Percentiles rank a stretch among this genome's conserved stretches.
Conservation (phyloP, 1,139 yeast genomes). For the Hansenula lynferdii region DNA sequence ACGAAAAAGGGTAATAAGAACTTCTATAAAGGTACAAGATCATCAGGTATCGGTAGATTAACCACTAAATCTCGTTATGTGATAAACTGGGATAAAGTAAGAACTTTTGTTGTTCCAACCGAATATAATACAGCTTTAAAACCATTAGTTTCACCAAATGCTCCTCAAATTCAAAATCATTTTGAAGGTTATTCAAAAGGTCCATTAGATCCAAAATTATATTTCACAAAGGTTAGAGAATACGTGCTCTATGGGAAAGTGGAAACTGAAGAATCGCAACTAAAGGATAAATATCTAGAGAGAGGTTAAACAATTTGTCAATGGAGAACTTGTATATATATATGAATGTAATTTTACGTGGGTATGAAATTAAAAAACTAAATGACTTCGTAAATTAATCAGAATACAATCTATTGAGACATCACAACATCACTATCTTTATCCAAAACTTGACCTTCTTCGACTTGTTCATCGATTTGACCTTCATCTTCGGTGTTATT, state of each 20-base stretch:
- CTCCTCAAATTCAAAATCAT: constrained; percentile 65
- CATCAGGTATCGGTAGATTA: constrained; percentile 86
- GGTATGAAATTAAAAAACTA: neutral
- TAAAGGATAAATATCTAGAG: constrained; percentile 30
- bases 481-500: constrained; percentile 16
- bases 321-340: constrained; percentile 2
- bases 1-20: constrained; percentile 94
- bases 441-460: constrained; percentile 5
- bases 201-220: constrained; percentile 68
- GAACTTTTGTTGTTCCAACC: constrained; percentile 85
- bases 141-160: constrained; percentile 70
- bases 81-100: constrained; percentile 78
- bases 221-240: constrained; percentile 67
- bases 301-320: constrained; percentile 30
- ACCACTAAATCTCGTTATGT: constrained; percentile 71
- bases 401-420: constrained; percentile 5
- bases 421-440: constrained; percentile 20
- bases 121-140: constrained; percentile 45
- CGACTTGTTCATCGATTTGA: neutral
- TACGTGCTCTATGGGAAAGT: constrained; percentile 67
- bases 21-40: constrained; percentile 93
- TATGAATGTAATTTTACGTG: neutral
- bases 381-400: neutral
- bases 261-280: constrained; percentile 26
- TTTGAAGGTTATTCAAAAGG: constrained; percentile 70